Evolutionary conservation across 2,329 filamentous ascomycete species (phyloP).

Genomic region (Didymella lethalis): DNA sequence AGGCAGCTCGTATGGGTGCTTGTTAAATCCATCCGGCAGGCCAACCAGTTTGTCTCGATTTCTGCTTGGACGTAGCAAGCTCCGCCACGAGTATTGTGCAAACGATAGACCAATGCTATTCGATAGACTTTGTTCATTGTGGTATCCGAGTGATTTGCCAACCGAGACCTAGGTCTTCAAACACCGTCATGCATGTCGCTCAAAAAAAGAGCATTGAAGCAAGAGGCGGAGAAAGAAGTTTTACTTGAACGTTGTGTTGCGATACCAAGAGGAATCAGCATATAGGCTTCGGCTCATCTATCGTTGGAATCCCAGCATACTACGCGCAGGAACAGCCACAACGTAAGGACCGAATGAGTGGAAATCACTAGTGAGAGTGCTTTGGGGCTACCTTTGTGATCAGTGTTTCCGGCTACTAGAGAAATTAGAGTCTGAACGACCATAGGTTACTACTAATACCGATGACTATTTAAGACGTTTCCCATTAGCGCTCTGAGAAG

Average conservation of each 20-base stretch:
- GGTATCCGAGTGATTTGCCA: too few species aligned
- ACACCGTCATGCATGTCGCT: background rate
- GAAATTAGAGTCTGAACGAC: background rate
- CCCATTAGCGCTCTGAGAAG: constrained; percentile 2
- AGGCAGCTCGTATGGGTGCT: background rate
- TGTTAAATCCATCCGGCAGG: background rate
- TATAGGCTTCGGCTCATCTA: too few species aligned
- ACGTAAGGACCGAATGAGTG: too few species aligned
- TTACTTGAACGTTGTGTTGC: background rate
- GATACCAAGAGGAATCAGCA: too few species aligned
- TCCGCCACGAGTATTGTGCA: background rate
- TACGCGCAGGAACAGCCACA: too few species aligned
- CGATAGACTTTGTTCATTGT: too few species aligned
- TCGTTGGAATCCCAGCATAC: too few species aligned
- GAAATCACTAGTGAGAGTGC: too few species aligned
- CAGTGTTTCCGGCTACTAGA: background rate
- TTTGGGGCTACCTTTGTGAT: background rate
- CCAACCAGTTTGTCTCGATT: background rate
- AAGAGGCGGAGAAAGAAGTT: background rate
- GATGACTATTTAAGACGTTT: background rate
- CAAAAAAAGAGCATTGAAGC: background rate
- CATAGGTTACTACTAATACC: background rate
- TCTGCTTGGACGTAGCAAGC: background rate
- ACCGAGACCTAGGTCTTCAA: too few species aligned
- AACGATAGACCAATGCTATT: too few species aligned